These are phyloP conservation scores for Zymoseptoria crescenta DNA, from an alignment of 2,329 filamentous ascomycete genomes.

Conservation along the genomic window DNA sequence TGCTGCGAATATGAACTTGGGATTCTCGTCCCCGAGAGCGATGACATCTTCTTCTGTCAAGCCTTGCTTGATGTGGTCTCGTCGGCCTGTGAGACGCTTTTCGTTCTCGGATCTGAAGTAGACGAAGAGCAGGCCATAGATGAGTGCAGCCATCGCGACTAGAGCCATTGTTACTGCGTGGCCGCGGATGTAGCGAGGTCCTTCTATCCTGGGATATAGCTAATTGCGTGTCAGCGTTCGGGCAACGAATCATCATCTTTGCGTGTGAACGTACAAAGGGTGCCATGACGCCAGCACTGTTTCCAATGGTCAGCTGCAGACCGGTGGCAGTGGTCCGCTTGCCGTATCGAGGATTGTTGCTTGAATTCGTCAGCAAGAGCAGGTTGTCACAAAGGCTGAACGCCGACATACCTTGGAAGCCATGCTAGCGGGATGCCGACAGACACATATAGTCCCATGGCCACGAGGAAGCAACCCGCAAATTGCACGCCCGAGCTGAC, in stretches of 20 bases:
- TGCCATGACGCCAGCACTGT: conserved; percentile 37
- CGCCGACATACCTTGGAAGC: conserved; percentile 19
- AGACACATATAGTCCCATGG: conserved; percentile 59
- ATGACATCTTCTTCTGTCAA: conserved; percentile 37
- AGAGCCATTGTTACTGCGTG: conserved; percentile 47
- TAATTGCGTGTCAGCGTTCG: conserved; percentile 10
- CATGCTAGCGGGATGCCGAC: conserved; percentile 51
- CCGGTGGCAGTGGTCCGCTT: conserved; percentile 67
- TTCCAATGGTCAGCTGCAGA: conserved; percentile 63
- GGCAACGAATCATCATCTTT: neutral
- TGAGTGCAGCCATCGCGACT: conserved; percentile 35
- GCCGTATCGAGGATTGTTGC: conserved; percentile 65
- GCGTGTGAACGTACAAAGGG: conserved; percentile 45
- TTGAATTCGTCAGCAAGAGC: conserved; percentile 30
- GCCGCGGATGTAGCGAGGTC: conserved; percentile 43
- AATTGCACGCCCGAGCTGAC: conserved; percentile 58
- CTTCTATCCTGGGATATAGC: conserved; percentile 40
- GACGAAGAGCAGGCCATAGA: conserved; percentile 29
- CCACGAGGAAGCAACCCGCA: conserved; percentile 69
- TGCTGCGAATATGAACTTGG: conserved; percentile 37
- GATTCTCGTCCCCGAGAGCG: conserved; percentile 40
- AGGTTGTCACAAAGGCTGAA: neutral
- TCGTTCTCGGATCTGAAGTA: conserved; percentile 33
- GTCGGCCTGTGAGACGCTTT: conserved; percentile 32
- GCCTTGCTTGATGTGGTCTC: conserved; percentile 34